These are phyloP conservation scores for Luffa aegyptiaca DNA, from an alignment of 306 rosid species.

Conservation along the genomic window DNA sequence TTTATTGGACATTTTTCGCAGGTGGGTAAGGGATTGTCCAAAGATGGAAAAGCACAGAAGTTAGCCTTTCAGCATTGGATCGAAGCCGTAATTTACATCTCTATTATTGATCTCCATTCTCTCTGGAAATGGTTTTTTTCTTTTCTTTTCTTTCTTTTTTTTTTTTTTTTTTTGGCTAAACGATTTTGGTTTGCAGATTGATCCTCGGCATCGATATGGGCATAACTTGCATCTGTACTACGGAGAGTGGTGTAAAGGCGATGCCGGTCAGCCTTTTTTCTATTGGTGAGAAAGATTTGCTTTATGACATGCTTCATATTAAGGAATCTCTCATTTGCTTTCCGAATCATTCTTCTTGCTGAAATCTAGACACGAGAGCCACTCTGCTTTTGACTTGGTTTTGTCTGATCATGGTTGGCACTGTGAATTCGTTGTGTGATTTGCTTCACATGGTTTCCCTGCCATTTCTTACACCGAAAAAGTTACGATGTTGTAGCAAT, in stretches of 20 bases:
- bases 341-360: neutral
- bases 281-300: slow-evolving; percentile 46
- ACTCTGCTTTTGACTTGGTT: neutral
- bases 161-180: neutral
- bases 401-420: neutral
- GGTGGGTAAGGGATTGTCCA: slow-evolving; percentile 87
- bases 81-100: slow-evolving; percentile 59
- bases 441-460: neutral
- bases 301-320: neutral
- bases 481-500: neutral
- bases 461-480: neutral
- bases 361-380: neutral
- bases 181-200: slow-evolving; percentile 45
- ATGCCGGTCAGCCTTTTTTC: slow-evolving; percentile 86
- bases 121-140: neutral
- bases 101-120: neutral
- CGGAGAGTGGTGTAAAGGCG: slow-evolving; percentile 65
- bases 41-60: slow-evolving; percentile 81
- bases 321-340: neutral
- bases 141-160: neutral
- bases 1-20: slow-evolving; percentile 21
- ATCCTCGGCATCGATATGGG: slow-evolving; percentile 96
- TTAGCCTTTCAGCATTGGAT: slow-evolving; percentile 98
- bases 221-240: slow-evolving; percentile 78
- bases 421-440: neutral